phyloP scores from a whole-genome alignment of 2,329 filamentous ascomycete genomes.

The Didymella segeticola region DNA sequence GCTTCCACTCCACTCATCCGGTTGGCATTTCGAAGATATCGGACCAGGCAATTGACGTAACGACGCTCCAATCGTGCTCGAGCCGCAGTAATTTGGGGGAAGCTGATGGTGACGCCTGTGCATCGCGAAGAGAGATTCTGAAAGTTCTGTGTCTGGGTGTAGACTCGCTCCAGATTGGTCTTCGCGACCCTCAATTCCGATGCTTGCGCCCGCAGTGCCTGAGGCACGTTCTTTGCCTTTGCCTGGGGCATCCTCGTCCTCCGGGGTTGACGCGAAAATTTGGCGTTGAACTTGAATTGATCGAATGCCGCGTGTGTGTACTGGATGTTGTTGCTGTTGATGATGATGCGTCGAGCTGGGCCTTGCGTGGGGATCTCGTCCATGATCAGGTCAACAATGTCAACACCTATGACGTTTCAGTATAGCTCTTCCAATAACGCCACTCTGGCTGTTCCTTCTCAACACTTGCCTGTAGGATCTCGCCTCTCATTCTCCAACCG shows the following conservation, averaged over 20 bases:
- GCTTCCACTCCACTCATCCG: slow-evolving; percentile 17
- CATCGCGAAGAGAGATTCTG: neutral
- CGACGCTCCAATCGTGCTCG: slow-evolving; percentile 22
- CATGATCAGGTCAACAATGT: slow-evolving; percentile 41
- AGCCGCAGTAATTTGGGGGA: neutral
- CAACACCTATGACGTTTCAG: slow-evolving; percentile 17
- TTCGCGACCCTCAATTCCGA: slow-evolving; percentile 16
- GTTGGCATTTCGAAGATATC: slow-evolving; percentile 22
- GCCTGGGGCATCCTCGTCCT: neutral
- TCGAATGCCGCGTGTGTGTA: neutral
- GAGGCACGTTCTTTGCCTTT: neutral
- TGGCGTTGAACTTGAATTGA: neutral
- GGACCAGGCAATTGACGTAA: slow-evolving; percentile 27
- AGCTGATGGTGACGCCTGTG: neutral
- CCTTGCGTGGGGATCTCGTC: slow-evolving; percentile 12
- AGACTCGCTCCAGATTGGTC: slow-evolving; percentile 18
- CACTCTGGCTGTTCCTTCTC: neutral
- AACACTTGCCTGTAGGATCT: slow-evolving; percentile 21
- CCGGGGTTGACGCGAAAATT: neutral
- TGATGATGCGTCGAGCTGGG: neutral
- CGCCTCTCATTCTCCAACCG: slow-evolving; percentile 28
- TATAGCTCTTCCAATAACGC: neutral
- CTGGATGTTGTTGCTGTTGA: neutral
- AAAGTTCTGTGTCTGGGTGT: slow-evolving; percentile 17
- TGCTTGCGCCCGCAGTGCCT: slow-evolving; percentile 4